These are phyloP conservation scores for Hemileccinum rubropunctum DNA, from an alignment of 768 basidiomycete species.

Conservation along the genomic window DNA sequence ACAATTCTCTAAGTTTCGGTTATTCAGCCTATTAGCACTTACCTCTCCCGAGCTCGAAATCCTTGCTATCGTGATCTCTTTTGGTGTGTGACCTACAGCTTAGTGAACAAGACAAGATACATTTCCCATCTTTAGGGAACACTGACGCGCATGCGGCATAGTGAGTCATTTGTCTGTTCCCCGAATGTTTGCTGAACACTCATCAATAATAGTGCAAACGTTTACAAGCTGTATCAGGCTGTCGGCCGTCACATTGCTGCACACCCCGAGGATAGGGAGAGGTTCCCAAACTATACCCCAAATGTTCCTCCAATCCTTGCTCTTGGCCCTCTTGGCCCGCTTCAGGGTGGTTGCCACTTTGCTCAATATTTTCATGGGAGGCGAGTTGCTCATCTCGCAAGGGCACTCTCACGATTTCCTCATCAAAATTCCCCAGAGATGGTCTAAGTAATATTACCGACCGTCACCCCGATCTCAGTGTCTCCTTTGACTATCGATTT, in stretches of 20 bases:
- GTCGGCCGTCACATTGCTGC: slow-evolving; percentile 56
- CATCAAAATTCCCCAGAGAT: slow-evolving; percentile 44
- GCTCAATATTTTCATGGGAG: slow-evolving; percentile 87
- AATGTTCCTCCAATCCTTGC: slow-evolving; percentile 58
- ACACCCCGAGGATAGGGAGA: slow-evolving; percentile 48
- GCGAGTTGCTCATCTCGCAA: slow-evolving; percentile 33
- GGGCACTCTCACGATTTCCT: background rate
- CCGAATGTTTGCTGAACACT: background rate
- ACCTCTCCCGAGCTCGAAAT: slow-evolving; percentile 84
- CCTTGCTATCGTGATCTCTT: slow-evolving; percentile 70
- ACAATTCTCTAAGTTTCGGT: background rate
- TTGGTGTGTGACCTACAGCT: slow-evolving; percentile 45
- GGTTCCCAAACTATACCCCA: slow-evolving; percentile 63
- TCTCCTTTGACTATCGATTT: slow-evolving; percentile 15
- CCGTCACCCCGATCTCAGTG: slow-evolving; percentile 64
- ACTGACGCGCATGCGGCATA: slow-evolving; percentile 60
- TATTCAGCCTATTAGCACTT: slow-evolving; percentile 68
- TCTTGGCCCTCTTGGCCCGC: slow-evolving; percentile 60
- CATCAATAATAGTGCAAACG: slow-evolving; percentile 51
- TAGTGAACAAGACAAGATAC: background rate
- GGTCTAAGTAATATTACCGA: slow-evolving; percentile 60
- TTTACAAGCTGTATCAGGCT: slow-evolving; percentile 72
- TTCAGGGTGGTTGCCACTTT: slow-evolving; percentile 67
- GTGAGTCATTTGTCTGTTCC: slow-evolving; percentile 34
- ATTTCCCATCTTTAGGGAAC: slow-evolving; percentile 50